Conservation (phyloP, 2,329 filamentous ascomycete genomes). For the Zalaria sp. region DNA sequence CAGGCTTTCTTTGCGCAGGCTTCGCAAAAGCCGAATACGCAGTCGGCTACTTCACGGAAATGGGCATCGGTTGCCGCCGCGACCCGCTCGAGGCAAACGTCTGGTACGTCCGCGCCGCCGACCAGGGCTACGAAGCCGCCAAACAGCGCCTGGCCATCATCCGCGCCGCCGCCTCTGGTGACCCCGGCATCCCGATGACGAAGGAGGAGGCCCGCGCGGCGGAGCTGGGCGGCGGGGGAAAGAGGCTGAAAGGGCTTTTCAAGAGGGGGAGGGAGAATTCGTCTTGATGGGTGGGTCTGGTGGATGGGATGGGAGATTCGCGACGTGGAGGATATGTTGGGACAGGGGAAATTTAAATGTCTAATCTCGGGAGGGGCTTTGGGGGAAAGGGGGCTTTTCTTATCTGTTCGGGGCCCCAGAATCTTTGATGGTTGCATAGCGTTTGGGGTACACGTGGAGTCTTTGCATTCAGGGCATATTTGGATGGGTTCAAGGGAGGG, state of each 20-base stretch:
- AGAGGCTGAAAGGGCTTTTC: not conserved
- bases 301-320: too few relatives aligned
- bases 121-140: slow-evolving; percentile 79
- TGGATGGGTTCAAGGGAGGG: too few relatives aligned
- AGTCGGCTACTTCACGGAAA: slow-evolving; percentile 93
- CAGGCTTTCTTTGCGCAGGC: slow-evolving; percentile 29
- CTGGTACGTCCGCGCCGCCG: slow-evolving; percentile 94
- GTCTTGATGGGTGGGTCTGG: too few relatives aligned
- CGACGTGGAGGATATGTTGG: too few relatives aligned
- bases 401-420: too few relatives aligned
- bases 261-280: too few relatives aligned
- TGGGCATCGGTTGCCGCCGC: slow-evolving; percentile 89
- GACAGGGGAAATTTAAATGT: too few relatives aligned
- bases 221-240: slow-evolving; percentile 13
- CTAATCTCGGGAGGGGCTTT: too few relatives aligned
- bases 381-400: too few relatives aligned
- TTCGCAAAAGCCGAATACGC: slow-evolving; percentile 71
- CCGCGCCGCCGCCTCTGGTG: slow-evolving; percentile 58
- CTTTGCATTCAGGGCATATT: too few relatives aligned
- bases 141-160: slow-evolving; percentile 80
- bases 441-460: too few relatives aligned
- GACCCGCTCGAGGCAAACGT: slow-evolving; percentile 96
- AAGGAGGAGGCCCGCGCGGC: slow-evolving; percentile 16
- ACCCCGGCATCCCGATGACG: slow-evolving; percentile 19
- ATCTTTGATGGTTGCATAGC: too few relatives aligned